Base-by-base conservation (phyloP, 139 green algal genomes). In the Picochlorum sp. region DNA sequence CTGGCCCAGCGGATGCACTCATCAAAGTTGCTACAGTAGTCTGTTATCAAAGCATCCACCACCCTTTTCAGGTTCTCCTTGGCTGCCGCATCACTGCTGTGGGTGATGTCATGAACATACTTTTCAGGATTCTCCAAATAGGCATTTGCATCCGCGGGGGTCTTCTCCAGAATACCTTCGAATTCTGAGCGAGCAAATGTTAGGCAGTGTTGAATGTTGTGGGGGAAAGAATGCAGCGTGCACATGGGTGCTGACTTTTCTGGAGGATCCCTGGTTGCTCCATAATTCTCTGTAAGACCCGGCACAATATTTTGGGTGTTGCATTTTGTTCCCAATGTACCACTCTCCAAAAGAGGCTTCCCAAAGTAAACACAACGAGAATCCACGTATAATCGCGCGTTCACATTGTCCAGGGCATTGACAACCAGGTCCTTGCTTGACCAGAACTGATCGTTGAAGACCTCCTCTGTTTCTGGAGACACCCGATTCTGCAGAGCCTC, bases 171-270 rank as follows among this genome's bases (percentile, higher is more conserved):
- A 59, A 94, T 62, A 15, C 93, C 93, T 77, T 99, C 93, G 77
- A 98, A 98, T 84, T 98, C 91, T 28, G 76, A 89, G 23, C 86
- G 71, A 11, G 92, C 92, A 82, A 88, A 97, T 10, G 91, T 96
- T 49, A 95, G 76, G 80, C 88, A 95, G 74, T 95, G 88, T 72
- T 97, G 88, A 77, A 99, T 99, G 82, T 98, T 99, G 86, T 98
- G 94, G 21, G 94, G 94, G 86, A 99, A 99, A 63, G 83, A 95
- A 85, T 99, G 94, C 57, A 99, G 64, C 2, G 94, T 99, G 81
- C 94, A 99, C 94, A 99, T 99, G 41, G 94, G 94, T 10, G 94
- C 92, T 76, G 95, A 83, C 80, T 93, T 95, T 76, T 97, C 90
- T 0, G 90, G 90, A 3, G 90, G 90, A 69, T 96, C 92, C 11